Base-by-base conservation (phyloP, 176 grass and related monocot species). In the Musa troglodytarum region DNA sequence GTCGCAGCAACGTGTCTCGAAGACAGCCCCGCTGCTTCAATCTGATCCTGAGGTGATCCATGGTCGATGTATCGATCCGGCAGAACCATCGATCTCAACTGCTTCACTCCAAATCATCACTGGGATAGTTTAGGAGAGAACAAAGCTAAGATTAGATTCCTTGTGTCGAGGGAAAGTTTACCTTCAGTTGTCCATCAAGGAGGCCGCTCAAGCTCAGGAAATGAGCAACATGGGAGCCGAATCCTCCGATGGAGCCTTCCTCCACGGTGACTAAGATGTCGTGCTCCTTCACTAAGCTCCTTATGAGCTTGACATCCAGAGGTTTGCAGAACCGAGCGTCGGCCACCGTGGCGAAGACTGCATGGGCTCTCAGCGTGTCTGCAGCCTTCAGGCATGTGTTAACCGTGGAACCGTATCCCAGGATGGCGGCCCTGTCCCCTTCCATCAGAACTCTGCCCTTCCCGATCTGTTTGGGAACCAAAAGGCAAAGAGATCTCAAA, bases 241-340 rank as follows among this genome's bases (percentile, higher is more conserved):
- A 96, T 4, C 92, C 92, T 3, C 92, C 92, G 5, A 43, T 43
- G 34, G 34, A 43, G 34, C 34, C 34, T 43, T 43, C 34, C 34
- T 43, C 34, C 34, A 43, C 34, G 4, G 34, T 43, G 52, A 96
- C 25, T 26, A 96, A 68, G 19, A 96, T 78, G 71, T 96, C 92
- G 53, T 96, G 89, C 78, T 96, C 89, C 1, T 75, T 68, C 2
- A 82, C 85, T 50, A 96, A 85, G 65, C 86, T 78, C 23, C 81
- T 67, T 52, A 96, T 67, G 1, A 96, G 85, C 69, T 43, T 22
- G 21, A 82, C 76, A 53, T 96, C 92, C 1, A 96, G 82, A 17
- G 92, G 92, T 78, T 96, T 96, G 81, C 92, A 96, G 83, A 96
- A 96, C 10, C 92, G 63, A 1, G 87, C 89, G 54, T 96, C 89